Conservation (phyloP, 1,284 basidiomycete species). For the Cutaneotrichosporon sp. region DNA sequence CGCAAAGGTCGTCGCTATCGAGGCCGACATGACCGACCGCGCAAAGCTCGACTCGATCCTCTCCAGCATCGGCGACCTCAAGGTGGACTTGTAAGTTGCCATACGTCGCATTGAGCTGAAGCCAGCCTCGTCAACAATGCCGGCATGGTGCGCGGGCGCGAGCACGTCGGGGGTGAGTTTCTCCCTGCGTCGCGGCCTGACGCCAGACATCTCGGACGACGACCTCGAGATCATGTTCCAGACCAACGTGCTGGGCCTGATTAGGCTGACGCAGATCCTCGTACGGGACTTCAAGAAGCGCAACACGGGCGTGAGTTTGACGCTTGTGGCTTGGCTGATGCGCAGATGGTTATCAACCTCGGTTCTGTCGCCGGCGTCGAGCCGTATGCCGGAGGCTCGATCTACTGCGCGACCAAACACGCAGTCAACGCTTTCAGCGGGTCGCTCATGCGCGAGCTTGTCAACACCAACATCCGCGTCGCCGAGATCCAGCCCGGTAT, state of each 20-base stretch:
- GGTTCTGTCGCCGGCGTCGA: constrained; percentile 90
- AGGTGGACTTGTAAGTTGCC: constrained; percentile 38
- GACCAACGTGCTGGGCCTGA: constrained; percentile 60
- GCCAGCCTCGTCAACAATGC: constrained; percentile 48
- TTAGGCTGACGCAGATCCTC: constrained; percentile 43
- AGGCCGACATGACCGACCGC: constrained; percentile 38
- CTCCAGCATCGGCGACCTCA: constrained; percentile 28
- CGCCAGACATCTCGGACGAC: constrained; percentile 34
- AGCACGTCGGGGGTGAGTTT: constrained; percentile 44
- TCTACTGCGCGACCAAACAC: constrained; percentile 51
- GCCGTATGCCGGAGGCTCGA: constrained; percentile 74
- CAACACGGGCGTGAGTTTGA: constrained; percentile 57
- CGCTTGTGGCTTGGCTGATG: neutral
- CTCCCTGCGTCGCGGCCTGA: neutral
- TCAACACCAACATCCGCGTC: constrained; percentile 85
- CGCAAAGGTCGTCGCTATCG: constrained; percentile 33
- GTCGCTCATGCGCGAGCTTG: constrained; percentile 73
- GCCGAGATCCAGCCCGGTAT: constrained; percentile 75
- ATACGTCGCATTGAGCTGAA: neutral
- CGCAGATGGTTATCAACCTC: constrained; percentile 81
- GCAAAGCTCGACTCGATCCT: constrained; percentile 26
- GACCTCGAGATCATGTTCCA: constrained; percentile 67
- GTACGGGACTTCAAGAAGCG: constrained; percentile 78
- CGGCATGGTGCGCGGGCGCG: constrained; percentile 45
- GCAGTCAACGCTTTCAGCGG: constrained; percentile 86